phyloP scores from a whole-genome alignment of 768 basidiomycete genomes.

The Termitomyces sp. region DNA sequence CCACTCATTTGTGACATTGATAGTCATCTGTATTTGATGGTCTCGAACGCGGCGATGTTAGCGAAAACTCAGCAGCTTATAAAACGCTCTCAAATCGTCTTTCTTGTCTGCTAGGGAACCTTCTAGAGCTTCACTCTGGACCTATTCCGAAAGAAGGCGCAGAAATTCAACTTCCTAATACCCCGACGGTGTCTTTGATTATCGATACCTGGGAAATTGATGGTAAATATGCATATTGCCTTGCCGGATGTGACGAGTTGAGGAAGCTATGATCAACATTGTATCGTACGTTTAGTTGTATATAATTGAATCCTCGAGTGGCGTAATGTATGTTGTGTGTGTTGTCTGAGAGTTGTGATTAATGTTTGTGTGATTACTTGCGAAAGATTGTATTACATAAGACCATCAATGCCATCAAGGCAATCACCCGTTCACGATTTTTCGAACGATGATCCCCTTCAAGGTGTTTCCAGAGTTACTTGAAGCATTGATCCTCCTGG shows the following conservation, averaged over 20 bases:
- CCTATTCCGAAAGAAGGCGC: conserved; percentile 1
- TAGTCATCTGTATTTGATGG: conserved; percentile 41
- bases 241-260: conserved; percentile 15
- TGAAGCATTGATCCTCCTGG: neutral
- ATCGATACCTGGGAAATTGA: conserved; percentile 24
- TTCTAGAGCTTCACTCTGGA: conserved; percentile 33
- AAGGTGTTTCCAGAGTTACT: too few species aligned
- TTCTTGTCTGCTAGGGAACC: conserved; percentile 39
- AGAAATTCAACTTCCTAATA: neutral
- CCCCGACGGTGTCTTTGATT: conserved; percentile 9
- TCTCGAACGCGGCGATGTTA: conserved; percentile 37
- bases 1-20: neutral
- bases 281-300: neutral
- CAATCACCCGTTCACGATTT: too few species aligned
- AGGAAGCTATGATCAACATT: neutral
- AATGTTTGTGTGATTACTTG: too few species aligned
- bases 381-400: too few species aligned
- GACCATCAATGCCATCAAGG: too few species aligned
- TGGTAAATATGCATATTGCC: conserved; percentile 19
- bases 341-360: too few species aligned
- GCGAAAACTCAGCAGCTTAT: conserved; percentile 30
- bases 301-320: too few species aligned
- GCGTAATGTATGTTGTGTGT: too few species aligned
- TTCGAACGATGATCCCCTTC: too few species aligned
- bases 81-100: conserved; percentile 34